These are phyloP conservation scores for Carex littledalei DNA, from an alignment of 176 grass and related monocot genomes.

Conservation along the genomic window DNA sequence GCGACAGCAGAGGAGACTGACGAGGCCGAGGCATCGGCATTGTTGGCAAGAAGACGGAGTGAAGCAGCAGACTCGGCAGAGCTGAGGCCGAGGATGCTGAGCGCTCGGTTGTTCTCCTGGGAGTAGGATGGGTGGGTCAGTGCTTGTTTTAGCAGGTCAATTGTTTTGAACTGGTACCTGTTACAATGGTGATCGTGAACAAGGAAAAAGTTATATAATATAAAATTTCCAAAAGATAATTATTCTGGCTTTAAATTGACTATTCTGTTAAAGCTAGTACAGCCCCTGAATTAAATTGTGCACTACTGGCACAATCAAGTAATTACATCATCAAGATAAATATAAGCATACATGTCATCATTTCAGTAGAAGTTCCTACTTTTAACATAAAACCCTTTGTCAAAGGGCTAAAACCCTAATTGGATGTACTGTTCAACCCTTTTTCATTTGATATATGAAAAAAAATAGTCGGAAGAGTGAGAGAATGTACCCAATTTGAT, in stretches of 20 bases:
- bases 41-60: conserved; percentile 28
- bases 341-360: neutral
- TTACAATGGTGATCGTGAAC: neutral
- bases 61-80: conserved; percentile 36
- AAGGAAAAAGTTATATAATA: neutral
- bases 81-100: conserved; percentile 50
- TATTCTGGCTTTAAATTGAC: neutral
- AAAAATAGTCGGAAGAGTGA: neutral
- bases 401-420: neutral
- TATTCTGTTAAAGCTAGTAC: neutral
- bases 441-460: neutral
- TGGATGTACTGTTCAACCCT: neutral
- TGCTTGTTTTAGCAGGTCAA: conserved; percentile 41
- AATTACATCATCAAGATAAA: neutral
- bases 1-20: conserved; percentile 23
- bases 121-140: conserved; percentile 71
- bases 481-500: conserved; percentile 29
- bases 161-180: conserved; percentile 29
- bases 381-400: neutral
- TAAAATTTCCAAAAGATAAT: neutral
- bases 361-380: neutral
- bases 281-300: neutral
- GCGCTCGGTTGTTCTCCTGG: conserved; percentile 46
- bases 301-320: neutral
- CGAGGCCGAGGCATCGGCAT: conserved; percentile 33